Conservation (phyloP, 2,329 filamentous ascomycete genomes). For the Fusarium sp. region DNA sequence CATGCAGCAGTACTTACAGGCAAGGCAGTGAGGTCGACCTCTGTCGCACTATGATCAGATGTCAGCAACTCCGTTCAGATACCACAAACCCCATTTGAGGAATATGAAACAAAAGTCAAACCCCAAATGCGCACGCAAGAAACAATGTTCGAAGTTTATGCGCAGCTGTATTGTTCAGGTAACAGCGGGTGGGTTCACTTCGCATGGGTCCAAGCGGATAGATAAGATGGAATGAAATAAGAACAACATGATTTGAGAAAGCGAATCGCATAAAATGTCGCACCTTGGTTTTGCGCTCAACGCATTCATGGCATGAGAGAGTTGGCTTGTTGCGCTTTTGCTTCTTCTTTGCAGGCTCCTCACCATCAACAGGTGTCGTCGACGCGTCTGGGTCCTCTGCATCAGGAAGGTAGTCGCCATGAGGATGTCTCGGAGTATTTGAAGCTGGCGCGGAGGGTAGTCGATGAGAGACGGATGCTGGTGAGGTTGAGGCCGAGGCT, state of each 20-base stretch:
- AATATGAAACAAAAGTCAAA: background rate
- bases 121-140: background rate
- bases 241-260: constrained; percentile 5
- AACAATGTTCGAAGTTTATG: background rate
- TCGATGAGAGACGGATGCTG: constrained; percentile 42
- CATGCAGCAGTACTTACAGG: constrained; percentile 60
- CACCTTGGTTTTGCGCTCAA: constrained; percentile 85
- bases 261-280: constrained; percentile 8
- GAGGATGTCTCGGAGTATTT: constrained; percentile 29
- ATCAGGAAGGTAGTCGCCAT: constrained; percentile 35
- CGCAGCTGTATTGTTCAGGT: constrained; percentile 3
- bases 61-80: constrained; percentile 21
- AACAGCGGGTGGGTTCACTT: constrained; percentile 35
- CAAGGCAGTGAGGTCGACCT: constrained; percentile 74
- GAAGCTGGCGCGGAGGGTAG: constrained; percentile 40
- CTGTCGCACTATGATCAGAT: constrained; percentile 73
- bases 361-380: constrained; percentile 38
- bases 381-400: constrained; percentile 39
- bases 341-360: constrained; percentile 70
- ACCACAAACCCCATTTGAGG: background rate
- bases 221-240: background rate
- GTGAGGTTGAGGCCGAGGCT: constrained; percentile 46
- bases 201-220: constrained; percentile 3
- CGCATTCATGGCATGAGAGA: constrained; percentile 81
- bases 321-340: constrained; percentile 89